Percentiles rank a stretch among this genome's conserved stretches.
phyloP scores from a whole-genome alignment of 1,139 yeast genomes.

The Geotrichum phurueaensis region DNA sequence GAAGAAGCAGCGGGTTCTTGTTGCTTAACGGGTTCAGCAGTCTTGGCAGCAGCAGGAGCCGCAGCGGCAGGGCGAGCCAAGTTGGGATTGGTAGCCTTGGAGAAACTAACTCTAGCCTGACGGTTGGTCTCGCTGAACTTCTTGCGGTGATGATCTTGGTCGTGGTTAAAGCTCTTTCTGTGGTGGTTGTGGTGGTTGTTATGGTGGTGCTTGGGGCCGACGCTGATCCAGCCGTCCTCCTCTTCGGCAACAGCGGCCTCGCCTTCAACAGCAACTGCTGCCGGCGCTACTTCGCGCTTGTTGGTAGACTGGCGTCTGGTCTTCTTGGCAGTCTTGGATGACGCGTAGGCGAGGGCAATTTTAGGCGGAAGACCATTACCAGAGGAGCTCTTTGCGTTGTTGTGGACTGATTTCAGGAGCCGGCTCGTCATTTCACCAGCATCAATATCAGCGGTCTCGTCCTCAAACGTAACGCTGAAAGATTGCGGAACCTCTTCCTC shows the following conservation, averaged over 20 bases:
- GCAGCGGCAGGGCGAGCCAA: not conserved
- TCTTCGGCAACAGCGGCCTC: constrained; percentile 26
- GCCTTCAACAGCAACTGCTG: not conserved
- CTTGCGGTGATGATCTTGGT: constrained; percentile 17
- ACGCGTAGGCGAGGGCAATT: constrained; percentile 15
- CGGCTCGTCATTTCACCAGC: constrained; percentile 16
- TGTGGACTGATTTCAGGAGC: constrained; percentile 1
- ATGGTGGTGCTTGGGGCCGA: constrained; percentile 25
- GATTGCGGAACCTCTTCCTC: constrained; percentile 1
- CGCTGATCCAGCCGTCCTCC: constrained; percentile 36
- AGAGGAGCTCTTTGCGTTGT: not conserved
- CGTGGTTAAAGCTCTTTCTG: constrained; percentile 20
- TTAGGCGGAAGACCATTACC: constrained; percentile 12
- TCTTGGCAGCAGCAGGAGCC: not conserved
- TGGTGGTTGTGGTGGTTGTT: not conserved
- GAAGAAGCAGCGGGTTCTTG: not conserved
- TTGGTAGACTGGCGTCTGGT: constrained; percentile 13
- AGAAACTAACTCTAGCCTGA: constrained; percentile 8
- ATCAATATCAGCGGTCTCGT: constrained; percentile 14
- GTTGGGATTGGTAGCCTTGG: constrained; percentile 6
- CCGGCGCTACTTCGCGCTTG: not conserved
- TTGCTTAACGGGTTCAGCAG: not conserved
- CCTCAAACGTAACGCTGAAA: constrained; percentile 9
- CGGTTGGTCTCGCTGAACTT: constrained; percentile 15
- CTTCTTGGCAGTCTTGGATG: constrained; percentile 8